phyloP scores from a whole-genome alignment of 2,329 filamentous ascomycete genomes.

The Phaeomoniella chlamydospora region DNA sequence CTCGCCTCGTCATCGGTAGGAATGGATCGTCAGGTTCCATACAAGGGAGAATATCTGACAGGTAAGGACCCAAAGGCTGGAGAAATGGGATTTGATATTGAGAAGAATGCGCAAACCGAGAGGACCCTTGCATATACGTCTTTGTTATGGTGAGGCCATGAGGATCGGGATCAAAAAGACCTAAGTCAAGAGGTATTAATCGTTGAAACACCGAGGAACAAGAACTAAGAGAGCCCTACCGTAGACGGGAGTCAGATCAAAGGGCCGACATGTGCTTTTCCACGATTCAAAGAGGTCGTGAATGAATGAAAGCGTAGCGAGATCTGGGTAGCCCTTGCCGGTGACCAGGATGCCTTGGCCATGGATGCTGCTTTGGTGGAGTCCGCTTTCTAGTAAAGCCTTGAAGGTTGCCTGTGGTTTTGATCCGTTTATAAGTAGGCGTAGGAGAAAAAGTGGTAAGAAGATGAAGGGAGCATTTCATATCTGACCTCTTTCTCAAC shows the following conservation, averaged over 20 bases:
- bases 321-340: constrained; percentile 52
- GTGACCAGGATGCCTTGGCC: constrained; percentile 34
- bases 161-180: constrained; percentile 45
- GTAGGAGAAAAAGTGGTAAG: no score
- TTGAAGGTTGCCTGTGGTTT: constrained; percentile 41
- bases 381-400: constrained; percentile 32
- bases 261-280: neutral
- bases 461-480: neutral
- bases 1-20: constrained; percentile 35
- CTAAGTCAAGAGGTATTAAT: constrained; percentile 36
- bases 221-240: no score
- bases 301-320: constrained; percentile 40
- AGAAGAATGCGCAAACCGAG: constrained; percentile 39
- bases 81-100: constrained; percentile 31
- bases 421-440: constrained; percentile 5
- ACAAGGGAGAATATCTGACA: constrained; percentile 19
- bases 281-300: constrained; percentile 25
- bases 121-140: constrained; percentile 48
- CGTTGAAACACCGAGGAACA: constrained; percentile 9
- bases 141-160: constrained; percentile 49
- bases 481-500: constrained; percentile 47
- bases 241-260: no score
- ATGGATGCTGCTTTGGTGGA: constrained; percentile 25
- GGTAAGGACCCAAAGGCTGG: constrained; percentile 44
- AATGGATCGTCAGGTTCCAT: constrained; percentile 15